Evolutionary conservation across 768 basidiomycete genomes (phyloP).

Genomic region (Hericium coralloides): DNA sequence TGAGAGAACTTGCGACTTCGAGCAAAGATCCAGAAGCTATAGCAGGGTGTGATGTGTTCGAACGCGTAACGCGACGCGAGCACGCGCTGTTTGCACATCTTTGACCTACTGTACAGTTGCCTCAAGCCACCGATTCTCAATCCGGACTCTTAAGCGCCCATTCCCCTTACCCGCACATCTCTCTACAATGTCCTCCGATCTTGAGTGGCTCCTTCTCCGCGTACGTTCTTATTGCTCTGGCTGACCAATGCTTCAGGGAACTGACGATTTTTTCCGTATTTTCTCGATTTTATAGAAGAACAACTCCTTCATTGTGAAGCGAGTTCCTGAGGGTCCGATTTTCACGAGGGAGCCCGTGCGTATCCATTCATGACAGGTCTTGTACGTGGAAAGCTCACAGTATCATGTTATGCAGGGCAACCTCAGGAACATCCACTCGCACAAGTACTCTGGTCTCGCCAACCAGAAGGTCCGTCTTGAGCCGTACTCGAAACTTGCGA

Average conservation of each 20-base stretch:
- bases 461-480: conserved; percentile 65
- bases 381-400: neutral
- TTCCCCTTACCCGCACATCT: neutral
- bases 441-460: conserved; percentile 85
- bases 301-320: conserved; percentile 85
- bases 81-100: neutral
- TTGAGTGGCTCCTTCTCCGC: conserved; percentile 90
- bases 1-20: too few relatives aligned
- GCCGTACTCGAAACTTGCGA: neutral
- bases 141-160: neutral
- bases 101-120: conserved; percentile 3
- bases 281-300: conserved; percentile 41
- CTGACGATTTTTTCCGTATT: neutral
- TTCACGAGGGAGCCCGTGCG: conserved; percentile 82
- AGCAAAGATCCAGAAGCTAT: too few relatives aligned
- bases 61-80: too few relatives aligned
- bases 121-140: neutral
- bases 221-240: conserved; percentile 35
- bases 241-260: neutral
- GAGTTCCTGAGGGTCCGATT: conserved; percentile 57
- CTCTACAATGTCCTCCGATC: conserved; percentile 50
- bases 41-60: too few relatives aligned
- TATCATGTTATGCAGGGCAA: conserved; percentile 49
- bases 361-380: conserved; percentile 10
- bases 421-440: conserved; percentile 81